Evolutionary conservation across 2,329 filamentous ascomycete genomes (phyloP).

Genomic region (Fusarium tjaetaba): DNA sequence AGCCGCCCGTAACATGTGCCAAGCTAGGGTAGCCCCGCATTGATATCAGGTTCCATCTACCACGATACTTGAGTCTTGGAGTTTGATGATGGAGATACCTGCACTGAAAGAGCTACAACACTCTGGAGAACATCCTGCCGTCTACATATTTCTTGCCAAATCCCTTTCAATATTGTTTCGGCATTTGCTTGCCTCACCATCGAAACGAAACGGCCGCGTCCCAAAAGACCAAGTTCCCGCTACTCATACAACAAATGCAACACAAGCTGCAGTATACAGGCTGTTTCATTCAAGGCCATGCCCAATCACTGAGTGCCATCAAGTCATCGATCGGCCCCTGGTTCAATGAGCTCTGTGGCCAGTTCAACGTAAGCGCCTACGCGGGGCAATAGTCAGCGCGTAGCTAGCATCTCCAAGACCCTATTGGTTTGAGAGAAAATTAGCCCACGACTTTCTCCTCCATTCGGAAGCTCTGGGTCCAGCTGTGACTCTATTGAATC

Average conservation of each 20-base stretch:
- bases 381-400: conserved; percentile 26
- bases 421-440: conserved; percentile 31
- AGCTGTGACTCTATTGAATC: neutral
- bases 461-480: conserved; percentile 19
- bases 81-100: neutral
- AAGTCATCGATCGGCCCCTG: conserved; percentile 13
- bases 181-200: neutral
- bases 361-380: conserved; percentile 29
- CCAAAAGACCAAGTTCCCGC: conserved; percentile 23
- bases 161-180: neutral
- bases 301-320: conserved; percentile 23
- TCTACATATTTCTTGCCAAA: neutral
- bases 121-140: neutral
- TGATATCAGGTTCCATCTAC: conserved; percentile 10
- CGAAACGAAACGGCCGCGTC: conserved; percentile 7
- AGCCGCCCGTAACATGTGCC: conserved; percentile 34
- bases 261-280: neutral
- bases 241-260: conserved; percentile 1
- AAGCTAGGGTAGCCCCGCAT: conserved; percentile 34
- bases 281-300: neutral
- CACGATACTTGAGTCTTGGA: conserved; percentile 3
- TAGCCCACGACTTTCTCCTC: conserved; percentile 10
- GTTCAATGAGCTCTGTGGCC: conserved; percentile 3
- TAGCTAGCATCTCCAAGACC: conserved; percentile 5
- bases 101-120: neutral